Percentiles rank a stretch among this genome's conserved stretches.
These are phyloP conservation scores for Globisporangium irregulare DNA, from an alignment of 352 stramenopile species.

Conservation along the genomic window DNA sequence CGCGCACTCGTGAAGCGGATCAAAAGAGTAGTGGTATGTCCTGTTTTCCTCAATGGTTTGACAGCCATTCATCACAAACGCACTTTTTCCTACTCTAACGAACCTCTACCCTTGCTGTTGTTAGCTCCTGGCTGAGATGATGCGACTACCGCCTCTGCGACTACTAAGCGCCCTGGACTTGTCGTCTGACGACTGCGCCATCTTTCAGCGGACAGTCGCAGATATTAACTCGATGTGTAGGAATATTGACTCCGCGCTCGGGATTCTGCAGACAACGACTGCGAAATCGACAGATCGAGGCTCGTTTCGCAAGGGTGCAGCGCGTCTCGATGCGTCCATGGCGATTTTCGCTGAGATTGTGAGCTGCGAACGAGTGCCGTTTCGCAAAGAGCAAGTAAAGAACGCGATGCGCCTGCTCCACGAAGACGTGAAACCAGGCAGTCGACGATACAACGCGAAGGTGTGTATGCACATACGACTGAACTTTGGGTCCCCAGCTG, in stretches of 20 bases:
- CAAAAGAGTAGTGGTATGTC: not conserved
- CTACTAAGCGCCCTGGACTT: not conserved
- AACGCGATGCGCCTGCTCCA: not conserved
- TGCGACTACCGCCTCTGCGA: not conserved
- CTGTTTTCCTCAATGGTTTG: too few species aligned
- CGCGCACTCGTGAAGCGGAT: not conserved
- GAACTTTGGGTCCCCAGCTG: not conserved
- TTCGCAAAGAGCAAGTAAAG: not conserved
- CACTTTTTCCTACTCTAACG: not conserved
- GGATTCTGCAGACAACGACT: not conserved
- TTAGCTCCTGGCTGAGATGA: not conserved
- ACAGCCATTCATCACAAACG: too few species aligned
- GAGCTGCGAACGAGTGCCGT: constrained; percentile 4
- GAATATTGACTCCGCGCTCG: not conserved
- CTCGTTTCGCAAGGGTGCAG: not conserved
- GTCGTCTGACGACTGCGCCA: not conserved
- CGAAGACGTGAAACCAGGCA: not conserved
- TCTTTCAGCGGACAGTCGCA: not conserved
- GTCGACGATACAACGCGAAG: not conserved
- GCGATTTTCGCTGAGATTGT: not conserved
- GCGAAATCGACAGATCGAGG: not conserved
- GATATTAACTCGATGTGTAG: not conserved
- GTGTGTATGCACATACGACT: not conserved
- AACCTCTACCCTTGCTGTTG: not conserved
- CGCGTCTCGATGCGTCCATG: not conserved